These are phyloP conservation scores for Mycosphaerella arachidis DNA, from an alignment of 2,329 filamentous ascomycete genomes.

Conservation along the genomic window DNA sequence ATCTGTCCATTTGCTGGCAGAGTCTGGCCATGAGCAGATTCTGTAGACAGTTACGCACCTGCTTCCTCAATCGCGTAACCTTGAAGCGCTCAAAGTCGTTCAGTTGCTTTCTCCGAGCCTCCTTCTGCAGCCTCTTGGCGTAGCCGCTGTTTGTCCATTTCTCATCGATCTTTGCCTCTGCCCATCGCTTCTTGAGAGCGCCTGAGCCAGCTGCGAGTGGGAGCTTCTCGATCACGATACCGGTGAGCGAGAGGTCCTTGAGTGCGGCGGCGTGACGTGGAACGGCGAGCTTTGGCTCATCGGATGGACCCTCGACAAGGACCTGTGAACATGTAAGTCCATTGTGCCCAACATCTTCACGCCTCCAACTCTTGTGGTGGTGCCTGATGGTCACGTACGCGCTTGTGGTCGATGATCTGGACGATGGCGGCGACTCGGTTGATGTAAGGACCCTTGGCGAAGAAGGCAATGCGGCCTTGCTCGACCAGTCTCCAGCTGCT, in stretches of 20 bases:
- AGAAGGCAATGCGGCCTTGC: conserved; percentile 94
- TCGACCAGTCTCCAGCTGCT: conserved; percentile 88
- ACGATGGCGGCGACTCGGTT: conserved; percentile 91
- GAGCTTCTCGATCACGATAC: conserved; percentile 79
- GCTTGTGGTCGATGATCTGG: conserved; percentile 99
- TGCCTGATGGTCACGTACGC: conserved; percentile 63
- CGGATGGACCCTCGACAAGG: conserved; percentile 90
- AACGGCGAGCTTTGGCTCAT: conserved; percentile 72
- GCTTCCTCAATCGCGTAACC: conserved; percentile 98
- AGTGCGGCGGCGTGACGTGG: conserved; percentile 84
- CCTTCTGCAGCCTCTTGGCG: conserved; percentile 88
- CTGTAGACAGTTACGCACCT: conserved; percentile 56
- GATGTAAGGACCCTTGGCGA: conserved; percentile 74
- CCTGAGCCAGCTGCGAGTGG: conserved; percentile 79
- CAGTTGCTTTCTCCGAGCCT: conserved; percentile 79
- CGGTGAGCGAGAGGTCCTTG: conserved; percentile 79
- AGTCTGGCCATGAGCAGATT: neutral
- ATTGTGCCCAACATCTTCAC: conserved; percentile 10
- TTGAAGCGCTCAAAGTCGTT: conserved; percentile 99
- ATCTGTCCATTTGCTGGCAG: neutral
- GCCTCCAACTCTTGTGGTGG: conserved; percentile 7
- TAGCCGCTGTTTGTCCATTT: conserved; percentile 90
- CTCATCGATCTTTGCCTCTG: conserved; percentile 81
- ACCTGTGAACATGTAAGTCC: conserved; percentile 55
- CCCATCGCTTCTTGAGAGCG: conserved; percentile 82